These are phyloP conservation scores for Pleurotus eryngii DNA, from an alignment of 768 basidiomycete genomes.

Conservation along the genomic window DNA sequence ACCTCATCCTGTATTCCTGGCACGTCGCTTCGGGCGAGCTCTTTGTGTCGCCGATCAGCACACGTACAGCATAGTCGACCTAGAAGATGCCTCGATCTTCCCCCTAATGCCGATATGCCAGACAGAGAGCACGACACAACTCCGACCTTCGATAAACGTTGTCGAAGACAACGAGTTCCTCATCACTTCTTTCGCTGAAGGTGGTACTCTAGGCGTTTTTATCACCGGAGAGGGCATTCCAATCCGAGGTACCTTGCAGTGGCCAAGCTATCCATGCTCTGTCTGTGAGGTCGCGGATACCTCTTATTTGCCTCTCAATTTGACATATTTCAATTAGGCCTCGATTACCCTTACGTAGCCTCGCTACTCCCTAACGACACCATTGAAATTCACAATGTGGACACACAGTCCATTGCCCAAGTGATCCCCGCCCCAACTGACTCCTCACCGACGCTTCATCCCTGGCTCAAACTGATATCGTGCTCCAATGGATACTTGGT, in stretches of 20 bases:
- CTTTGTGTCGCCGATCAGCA: conserved; percentile 75
- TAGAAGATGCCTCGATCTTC: conserved; percentile 65
- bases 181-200: conserved; percentile 80
- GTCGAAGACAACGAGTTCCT: conserved; percentile 81
- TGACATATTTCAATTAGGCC: conserved; percentile 37
- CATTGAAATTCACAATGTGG: conserved; percentile 78
- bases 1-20: conserved; percentile 52
- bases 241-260: conserved; percentile 84
- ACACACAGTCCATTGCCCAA: conserved; percentile 71
- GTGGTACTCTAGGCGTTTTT: conserved; percentile 81
- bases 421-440: conserved; percentile 50
- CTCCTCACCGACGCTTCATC: conserved; percentile 19
- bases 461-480: conserved; percentile 32
- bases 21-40: conserved; percentile 56
- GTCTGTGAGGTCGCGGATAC: conserved; percentile 54
- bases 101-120: conserved; percentile 82
- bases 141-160: conserved; percentile 73
- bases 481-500: conserved; percentile 45
- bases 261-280: conserved; percentile 74
- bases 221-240: conserved; percentile 84
- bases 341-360: conserved; percentile 80
- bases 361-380: conserved; percentile 76
- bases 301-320: not conserved
- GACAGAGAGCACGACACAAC: conserved; percentile 37
- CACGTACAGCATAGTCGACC: conserved; percentile 75